Percentiles rank a stretch among this genome's conserved stretches.
Evolutionary conservation across 495 filamentous ascomycete genomes (phyloP).

Genomic region (Lineolata rhizophorae): DNA sequence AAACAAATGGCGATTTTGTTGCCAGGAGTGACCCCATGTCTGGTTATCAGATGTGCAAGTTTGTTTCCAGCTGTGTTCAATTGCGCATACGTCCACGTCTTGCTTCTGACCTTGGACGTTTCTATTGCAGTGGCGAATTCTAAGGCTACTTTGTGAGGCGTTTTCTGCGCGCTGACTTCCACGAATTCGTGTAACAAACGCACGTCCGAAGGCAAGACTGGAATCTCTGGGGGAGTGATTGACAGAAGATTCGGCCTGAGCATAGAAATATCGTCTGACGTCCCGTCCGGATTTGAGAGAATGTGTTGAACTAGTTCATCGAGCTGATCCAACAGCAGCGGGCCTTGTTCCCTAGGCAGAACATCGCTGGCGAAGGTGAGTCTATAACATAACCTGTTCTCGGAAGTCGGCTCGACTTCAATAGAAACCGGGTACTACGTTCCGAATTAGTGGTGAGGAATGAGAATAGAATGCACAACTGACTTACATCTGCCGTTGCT

Average conservation of each 20-base stretch:
- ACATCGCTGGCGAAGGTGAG: constrained; percentile 37
- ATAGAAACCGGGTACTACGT: constrained; percentile 50
- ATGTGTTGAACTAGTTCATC: constrained; percentile 26
- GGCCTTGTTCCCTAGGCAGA: constrained; percentile 39
- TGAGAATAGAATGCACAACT: constrained; percentile 8
- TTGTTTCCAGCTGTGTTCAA: constrained; percentile 36
- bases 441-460: too few relatives aligned
- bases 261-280: constrained; percentile 4
- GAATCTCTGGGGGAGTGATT: constrained; percentile 26
- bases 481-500: constrained; percentile 29
- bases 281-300: constrained; percentile 11
- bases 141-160: constrained; percentile 30
- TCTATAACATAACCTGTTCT: constrained; percentile 27
- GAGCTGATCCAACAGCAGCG: constrained; percentile 36
- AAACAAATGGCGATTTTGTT: constrained; percentile 56
- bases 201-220: constrained; percentile 21
- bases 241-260: constrained; percentile 25
- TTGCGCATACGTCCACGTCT: constrained; percentile 37
- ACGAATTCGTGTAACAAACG: constrained; percentile 41
- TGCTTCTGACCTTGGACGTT: constrained; percentile 13
- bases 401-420: constrained; percentile 35
- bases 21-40: constrained; percentile 19
- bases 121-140: constrained; percentile 31
- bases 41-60: constrained; percentile 30
- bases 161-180: constrained; percentile 20